Conservation (phyloP, 108 stramenopile genomes). For the Stephanodiscus minutulus region DNA sequence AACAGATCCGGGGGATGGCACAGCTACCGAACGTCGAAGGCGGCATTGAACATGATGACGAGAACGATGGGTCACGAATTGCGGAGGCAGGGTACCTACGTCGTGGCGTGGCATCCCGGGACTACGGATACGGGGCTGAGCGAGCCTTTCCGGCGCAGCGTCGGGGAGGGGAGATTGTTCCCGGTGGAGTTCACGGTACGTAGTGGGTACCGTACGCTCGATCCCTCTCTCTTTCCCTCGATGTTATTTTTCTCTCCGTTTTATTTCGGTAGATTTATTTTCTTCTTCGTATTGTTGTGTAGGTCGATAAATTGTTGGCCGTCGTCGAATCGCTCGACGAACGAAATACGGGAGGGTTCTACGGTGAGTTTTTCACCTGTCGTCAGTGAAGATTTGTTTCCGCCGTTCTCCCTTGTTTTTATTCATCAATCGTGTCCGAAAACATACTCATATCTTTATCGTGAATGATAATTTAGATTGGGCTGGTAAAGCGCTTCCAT, state of each 20-base stretch:
- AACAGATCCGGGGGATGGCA: slow-evolving; percentile 94
- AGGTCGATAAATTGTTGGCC: slow-evolving; percentile 27
- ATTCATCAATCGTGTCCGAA: background rate
- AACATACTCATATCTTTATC: background rate
- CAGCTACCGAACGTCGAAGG: slow-evolving; percentile 87
- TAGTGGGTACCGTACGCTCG: background rate
- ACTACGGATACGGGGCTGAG: slow-evolving; percentile 92
- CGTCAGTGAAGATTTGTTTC: background rate
- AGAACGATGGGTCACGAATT: slow-evolving; percentile 82
- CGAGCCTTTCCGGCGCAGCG: slow-evolving; percentile 87
- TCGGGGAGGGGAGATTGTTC: slow-evolving; percentile 79
- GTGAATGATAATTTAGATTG: slow-evolving; percentile 19
- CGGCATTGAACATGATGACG: slow-evolving; percentile 88
- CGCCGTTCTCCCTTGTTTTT: background rate
- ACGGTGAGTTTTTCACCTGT: slow-evolving; percentile 8
- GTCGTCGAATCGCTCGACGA: slow-evolving; percentile 32
- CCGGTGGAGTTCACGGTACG: slow-evolving; percentile 51
- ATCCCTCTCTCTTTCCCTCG: background rate
- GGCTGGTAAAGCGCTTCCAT: slow-evolving; percentile 40
- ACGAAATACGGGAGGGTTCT: slow-evolving; percentile 30
- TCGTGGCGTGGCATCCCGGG: slow-evolving; percentile 89
- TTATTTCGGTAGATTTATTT: too few relatives aligned
- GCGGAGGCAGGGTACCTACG: slow-evolving; percentile 64
- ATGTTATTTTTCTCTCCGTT: background rate
- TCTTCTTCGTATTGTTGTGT: too few relatives aligned